Evolutionary conservation across 257 asterid species (phyloP).

Genomic region (Mentha longifolia): DNA sequence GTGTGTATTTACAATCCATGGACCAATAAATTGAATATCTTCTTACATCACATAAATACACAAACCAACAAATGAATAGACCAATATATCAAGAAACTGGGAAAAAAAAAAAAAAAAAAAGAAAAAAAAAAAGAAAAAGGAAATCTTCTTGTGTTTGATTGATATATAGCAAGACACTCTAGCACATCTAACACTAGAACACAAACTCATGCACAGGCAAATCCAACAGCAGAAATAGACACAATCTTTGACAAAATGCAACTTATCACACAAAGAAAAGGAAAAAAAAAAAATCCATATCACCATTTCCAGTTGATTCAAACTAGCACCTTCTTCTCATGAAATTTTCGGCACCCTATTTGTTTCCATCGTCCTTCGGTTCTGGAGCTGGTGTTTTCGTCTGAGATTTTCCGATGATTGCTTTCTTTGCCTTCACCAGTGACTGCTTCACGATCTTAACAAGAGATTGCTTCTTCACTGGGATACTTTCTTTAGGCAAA

Average conservation of each 20-base stretch:
- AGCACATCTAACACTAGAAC: slow-evolving; percentile 40
- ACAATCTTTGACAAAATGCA: slow-evolving; percentile 33
- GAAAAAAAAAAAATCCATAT: slow-evolving; percentile 40
- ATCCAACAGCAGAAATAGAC: slow-evolving; percentile 38
- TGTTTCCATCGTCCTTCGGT: slow-evolving; percentile 48
- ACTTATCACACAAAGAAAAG: slow-evolving; percentile 52
- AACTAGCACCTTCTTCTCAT: slow-evolving; percentile 10
- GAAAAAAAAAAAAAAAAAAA: slow-evolving; percentile 1
- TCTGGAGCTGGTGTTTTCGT: slow-evolving; percentile 63
- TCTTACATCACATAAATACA: slow-evolving; percentile 49
- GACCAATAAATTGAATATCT: slow-evolving; percentile 50
- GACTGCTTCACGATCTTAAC: slow-evolving; percentile 86
- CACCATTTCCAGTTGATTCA: slow-evolving; percentile 26
- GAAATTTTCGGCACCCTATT: slow-evolving; percentile 27
- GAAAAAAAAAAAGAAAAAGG: background rate
- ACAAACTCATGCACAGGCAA: slow-evolving; percentile 36
- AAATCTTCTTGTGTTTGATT: slow-evolving; percentile 32
- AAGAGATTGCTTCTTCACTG: slow-evolving; percentile 68
- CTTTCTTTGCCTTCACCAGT: slow-evolving; percentile 89
- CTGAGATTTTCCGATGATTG: slow-evolving; percentile 77
- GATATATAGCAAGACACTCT: slow-evolving; percentile 27
- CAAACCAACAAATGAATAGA: slow-evolving; percentile 49
- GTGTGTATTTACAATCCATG: slow-evolving; percentile 40
- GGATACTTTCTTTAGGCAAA: slow-evolving; percentile 50
- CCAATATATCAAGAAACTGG: slow-evolving; percentile 20